These are phyloP conservation scores for Rosellinia necatrix DNA, from an alignment of 2,329 filamentous ascomycete species.

Conservation along the genomic window DNA sequence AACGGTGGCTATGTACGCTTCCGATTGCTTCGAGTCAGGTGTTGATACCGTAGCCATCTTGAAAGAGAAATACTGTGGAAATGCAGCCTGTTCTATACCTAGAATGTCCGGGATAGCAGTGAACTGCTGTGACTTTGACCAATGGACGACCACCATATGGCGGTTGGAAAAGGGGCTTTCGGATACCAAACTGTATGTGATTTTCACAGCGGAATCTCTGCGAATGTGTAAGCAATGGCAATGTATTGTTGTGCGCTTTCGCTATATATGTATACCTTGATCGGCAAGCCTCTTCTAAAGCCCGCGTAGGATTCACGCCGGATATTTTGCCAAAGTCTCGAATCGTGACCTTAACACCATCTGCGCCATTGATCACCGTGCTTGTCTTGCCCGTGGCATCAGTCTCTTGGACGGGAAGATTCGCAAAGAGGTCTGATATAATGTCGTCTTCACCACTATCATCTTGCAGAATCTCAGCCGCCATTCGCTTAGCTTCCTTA, in stretches of 20 bases:
- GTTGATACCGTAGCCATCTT: conserved; percentile 78
- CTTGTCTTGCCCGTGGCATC: conserved; percentile 64
- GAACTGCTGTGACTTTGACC: conserved; percentile 73
- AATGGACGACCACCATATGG: conserved; percentile 74
- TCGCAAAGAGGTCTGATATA: conserved; percentile 62
- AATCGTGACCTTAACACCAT: conserved; percentile 64
- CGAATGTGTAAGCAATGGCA: conserved; percentile 19
- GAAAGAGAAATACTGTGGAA: conserved; percentile 63
- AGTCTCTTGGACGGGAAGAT: conserved; percentile 63
- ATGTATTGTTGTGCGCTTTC: conserved; percentile 1
- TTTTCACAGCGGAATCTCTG: conserved; percentile 71
- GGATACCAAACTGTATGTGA: conserved; percentile 73
- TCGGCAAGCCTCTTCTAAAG: conserved; percentile 86
- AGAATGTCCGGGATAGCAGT: conserved; percentile 44
- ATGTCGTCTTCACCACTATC: conserved; percentile 59
- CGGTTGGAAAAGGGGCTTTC: conserved; percentile 75
- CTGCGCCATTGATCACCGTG: conserved; percentile 57
- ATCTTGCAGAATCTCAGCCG: conserved; percentile 60
- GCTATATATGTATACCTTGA: conserved; percentile 62
- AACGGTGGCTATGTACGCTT: conserved; percentile 80
- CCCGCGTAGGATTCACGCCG: conserved; percentile 74
- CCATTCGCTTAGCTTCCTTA: conserved; percentile 62
- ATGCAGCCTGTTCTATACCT: conserved; percentile 51
- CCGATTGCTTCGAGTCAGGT: conserved; percentile 78
- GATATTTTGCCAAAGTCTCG: conserved; percentile 84